A percentile compares a stretch with the other conserved stretches of the same genome.
phyloP scores from a whole-genome alignment of 805 yeast species.

The Suhomyces sp. region DNA sequence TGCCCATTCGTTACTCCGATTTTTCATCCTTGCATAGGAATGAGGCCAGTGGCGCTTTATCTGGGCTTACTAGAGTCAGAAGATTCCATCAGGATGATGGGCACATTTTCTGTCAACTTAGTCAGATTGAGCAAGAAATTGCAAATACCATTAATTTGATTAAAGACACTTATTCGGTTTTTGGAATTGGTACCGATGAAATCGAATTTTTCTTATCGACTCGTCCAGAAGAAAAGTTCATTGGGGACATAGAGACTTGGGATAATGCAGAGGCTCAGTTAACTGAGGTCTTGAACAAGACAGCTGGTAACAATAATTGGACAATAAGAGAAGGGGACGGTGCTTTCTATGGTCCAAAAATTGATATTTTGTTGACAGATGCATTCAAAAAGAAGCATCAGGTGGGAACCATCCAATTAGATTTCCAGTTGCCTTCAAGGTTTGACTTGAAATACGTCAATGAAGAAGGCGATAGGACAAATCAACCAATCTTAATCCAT shows the following conservation, averaged over 20 bases:
- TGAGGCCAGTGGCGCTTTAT: slow-evolving; percentile 90
- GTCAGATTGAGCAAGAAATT: slow-evolving; percentile 77
- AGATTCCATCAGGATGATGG: slow-evolving; percentile 98
- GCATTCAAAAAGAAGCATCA: slow-evolving; percentile 81
- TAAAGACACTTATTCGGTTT: slow-evolving; percentile 68
- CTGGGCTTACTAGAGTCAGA: slow-evolving; percentile 90
- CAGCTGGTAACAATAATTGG: slow-evolving; percentile 58
- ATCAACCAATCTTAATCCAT: slow-evolving; percentile 91
- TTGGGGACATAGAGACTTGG: slow-evolving; percentile 83
- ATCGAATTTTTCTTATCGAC: slow-evolving; percentile 72
- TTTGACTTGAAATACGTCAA: slow-evolving; percentile 70
- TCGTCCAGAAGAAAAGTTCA: slow-evolving; percentile 71
- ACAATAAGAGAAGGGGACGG: slow-evolving; percentile 88
- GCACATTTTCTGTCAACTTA: slow-evolving; percentile 83
- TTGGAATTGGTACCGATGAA: slow-evolving; percentile 55
- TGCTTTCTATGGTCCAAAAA: slow-evolving; percentile 95
- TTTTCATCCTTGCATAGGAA: slow-evolving; percentile 91
- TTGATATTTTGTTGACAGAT: slow-evolving; percentile 82
- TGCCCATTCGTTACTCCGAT: slow-evolving; percentile 84
- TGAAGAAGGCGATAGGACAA: slow-evolving; percentile 47
- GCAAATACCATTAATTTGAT: slow-evolving; percentile 67
- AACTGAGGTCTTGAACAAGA: slow-evolving; percentile 52
- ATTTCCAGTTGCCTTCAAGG: slow-evolving; percentile 88
- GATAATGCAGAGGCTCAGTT: slow-evolving; percentile 73
- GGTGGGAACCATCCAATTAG: slow-evolving; percentile 93